Evolutionary conservation across 192 early-diverging fungal genomes (phyloP), one percentile per base, ranked within the genome.

Genomic region (Kappamyces sp.): DNA sequence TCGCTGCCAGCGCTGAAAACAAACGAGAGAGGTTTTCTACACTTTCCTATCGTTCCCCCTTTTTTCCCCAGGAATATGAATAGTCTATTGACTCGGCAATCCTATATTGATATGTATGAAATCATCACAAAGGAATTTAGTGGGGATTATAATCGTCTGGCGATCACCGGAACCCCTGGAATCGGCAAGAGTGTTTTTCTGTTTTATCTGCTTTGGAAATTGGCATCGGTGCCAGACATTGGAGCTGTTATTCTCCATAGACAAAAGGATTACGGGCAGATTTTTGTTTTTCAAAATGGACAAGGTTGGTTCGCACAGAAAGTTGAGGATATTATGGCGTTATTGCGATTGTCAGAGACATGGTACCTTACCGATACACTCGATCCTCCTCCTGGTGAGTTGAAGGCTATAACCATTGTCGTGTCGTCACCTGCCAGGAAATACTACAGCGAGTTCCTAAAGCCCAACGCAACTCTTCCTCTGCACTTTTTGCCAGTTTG

Each of bases 131-230:
- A n/a, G n/a, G n/a, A n/a, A n/a, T n/a, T n/a, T n/a, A n/a, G n/a
- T n/a, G n/a, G n/a, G n/a, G 42, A 43, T n/a, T 7, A 43, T 8
- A 43, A 43, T 43, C 42, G 42, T 43, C 7, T 43, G 42, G 42
- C 42, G 8, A 55, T 55, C 54, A 55, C 54, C 35, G 54, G 54
- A 47, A 55, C 54, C n/a, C 84, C 84, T 6, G 84, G 84, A 4
- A 83, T 76, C 32, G 84, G 80, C 38, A 86, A 86, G 50, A 84
- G 81, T 5, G 84, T 84, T 67, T 84, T 86, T 49, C 69, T 86
- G 40, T 76, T 76, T 43, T 83, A 80, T 57, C 54, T 55, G 29
- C 35, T 55, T 14, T 55, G 54, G 54, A 3, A 49, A 37, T 37
- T 55, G 46, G 54, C 42, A 43, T n/a, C 7, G 42, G n/a, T 7